Base-by-base conservation (phyloP, 2,329 filamentous ascomycete species). In the Verticillium tricorpus region DNA sequence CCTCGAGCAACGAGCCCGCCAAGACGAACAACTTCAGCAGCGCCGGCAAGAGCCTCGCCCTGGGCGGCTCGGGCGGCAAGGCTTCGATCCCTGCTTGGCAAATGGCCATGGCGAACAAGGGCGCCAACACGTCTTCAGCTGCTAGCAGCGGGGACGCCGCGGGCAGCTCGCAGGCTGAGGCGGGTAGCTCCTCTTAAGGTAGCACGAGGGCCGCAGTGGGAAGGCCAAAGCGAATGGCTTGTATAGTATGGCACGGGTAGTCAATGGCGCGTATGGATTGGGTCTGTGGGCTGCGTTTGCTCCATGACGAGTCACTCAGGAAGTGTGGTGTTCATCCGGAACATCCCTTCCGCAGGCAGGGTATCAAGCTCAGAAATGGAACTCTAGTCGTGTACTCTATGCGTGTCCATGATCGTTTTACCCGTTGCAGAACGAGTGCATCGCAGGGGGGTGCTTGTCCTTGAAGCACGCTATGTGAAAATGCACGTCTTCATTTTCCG, bases 61-160 rank as follows among this genome's bases (percentile, higher is more conserved):
- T 72, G 67, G 37, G 82, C 63, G 78, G 82, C 61, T 77, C 82
- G 40, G 69, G 74, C 15, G 77, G 76, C 37, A 87, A 84, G 75
- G 89, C 89, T 12, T 87, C 89, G 12, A 93, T 93, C 67, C 90
- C 90, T 5, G 85, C 89, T 5, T 93, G 90, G 90, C 90, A 93
- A 76, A 84, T 92, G 82, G 88, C 89, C 57, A 87, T 88, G 71
- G 80, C 86, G 35, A 87, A 83, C 69, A 85, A 83, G 74, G 71
- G 70, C 62, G 57, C 62, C 2, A 68, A 65, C n/a, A 66, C 67
- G 4, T 67, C 72, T 9, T 66, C 72, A 25, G 65, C 71, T 9
- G 62, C 69, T 52, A 68, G 69, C 55, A 67, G 69, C 28, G 57
- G 58, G 1, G 62, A 59, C 17, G 59, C 55, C 57, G 67, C 68